Percentiles rank a stretch among this genome's conserved stretches.
phyloP scores from a whole-genome alignment of 129 eudicot species.

The Escallonia herrerae region DNA sequence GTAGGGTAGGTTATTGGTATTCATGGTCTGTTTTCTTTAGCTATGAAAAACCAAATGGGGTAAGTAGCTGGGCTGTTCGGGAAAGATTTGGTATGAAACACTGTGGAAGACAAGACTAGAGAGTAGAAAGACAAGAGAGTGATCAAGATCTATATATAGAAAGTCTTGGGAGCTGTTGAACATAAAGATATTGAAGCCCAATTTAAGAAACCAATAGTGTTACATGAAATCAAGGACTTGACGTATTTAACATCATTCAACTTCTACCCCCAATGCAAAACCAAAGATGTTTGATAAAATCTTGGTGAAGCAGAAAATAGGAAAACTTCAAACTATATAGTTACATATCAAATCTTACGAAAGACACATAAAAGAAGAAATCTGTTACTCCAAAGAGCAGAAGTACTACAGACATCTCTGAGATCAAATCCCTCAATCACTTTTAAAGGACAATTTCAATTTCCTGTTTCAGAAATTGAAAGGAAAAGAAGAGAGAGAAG shows the following conservation, averaged over 20 bases:
- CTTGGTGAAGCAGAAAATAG: too few species aligned
- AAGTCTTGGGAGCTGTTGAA: conserved; percentile 20
- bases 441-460: too few species aligned
- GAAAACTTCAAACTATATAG: too few species aligned
- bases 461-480: not conserved
- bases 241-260: not conserved
- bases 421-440: not conserved
- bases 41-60: conserved; percentile 36
- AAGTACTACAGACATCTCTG: conserved; percentile 5
- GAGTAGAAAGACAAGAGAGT: conserved; percentile 11
- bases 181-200: conserved; percentile 33
- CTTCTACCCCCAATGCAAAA: too few species aligned
- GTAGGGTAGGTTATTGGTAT: conserved; percentile 25
- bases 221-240: conserved; percentile 36
- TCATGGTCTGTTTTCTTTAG: conserved; percentile 18
- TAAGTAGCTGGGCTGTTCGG: conserved; percentile 26
- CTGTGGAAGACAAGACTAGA: conserved; percentile 78
- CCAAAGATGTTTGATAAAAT: too few species aligned
- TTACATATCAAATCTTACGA: too few species aligned
- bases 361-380: not conserved
- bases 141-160: conserved; percentile 50
- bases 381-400: conserved; percentile 11
- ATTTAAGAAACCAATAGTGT: conserved; percentile 26
- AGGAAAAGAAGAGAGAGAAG: too few species aligned
- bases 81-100: conserved; percentile 32